Evolutionary conservation across 108 stramenopile genomes (phyloP).

Genomic region (Nitzschia inconspicua): DNA sequence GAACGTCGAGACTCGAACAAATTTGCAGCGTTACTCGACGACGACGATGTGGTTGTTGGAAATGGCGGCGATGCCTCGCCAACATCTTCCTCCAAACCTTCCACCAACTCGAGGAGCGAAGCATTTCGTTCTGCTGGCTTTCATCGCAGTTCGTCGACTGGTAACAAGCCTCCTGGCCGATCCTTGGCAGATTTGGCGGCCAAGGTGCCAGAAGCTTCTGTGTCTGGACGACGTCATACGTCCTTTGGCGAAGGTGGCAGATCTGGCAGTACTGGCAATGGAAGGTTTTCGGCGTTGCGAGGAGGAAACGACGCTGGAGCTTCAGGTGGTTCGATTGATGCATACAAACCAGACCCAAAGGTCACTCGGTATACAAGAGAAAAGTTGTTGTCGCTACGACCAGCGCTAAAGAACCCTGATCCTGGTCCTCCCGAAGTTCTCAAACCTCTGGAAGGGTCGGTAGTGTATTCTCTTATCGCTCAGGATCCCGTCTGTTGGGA

Average conservation of each 20-base stretch:
- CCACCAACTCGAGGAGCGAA: conserved; percentile 28
- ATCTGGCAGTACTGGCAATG: conserved; percentile 10
- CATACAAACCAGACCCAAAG: conserved; percentile 33
- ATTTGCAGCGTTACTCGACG: conserved; percentile 50
- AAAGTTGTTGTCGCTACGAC: conserved; percentile 67
- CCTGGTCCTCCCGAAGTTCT: conserved; percentile 33
- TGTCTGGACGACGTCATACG: conserved; percentile 2
- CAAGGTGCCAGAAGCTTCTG: conserved; percentile 22
- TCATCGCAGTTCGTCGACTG: conserved; percentile 18
- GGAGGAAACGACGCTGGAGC: conserved; percentile 3
- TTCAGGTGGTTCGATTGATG: conserved; percentile 10
- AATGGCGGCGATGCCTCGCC: not conserved
- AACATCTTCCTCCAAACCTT: conserved; percentile 15
- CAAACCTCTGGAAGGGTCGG: conserved; percentile 48
- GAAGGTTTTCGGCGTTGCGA: conserved; percentile 26
- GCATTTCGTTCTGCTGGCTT: conserved; percentile 30
- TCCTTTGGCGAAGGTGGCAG: conserved; percentile 1
- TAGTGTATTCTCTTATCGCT: conserved; percentile 43
- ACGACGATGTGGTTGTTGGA: conserved; percentile 29
- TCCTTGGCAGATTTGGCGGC: conserved; percentile 62
- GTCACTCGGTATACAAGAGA: conserved; percentile 76
- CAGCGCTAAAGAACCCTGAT: conserved; percentile 26
- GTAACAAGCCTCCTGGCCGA: conserved; percentile 33
- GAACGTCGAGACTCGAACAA: conserved; percentile 34
- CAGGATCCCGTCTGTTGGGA: conserved; percentile 91